Evolutionary conservation across 345 rosid genomes (phyloP), one percentile per base, ranked within the genome.

Genomic region (Bruguiera gymnorhiza): DNA sequence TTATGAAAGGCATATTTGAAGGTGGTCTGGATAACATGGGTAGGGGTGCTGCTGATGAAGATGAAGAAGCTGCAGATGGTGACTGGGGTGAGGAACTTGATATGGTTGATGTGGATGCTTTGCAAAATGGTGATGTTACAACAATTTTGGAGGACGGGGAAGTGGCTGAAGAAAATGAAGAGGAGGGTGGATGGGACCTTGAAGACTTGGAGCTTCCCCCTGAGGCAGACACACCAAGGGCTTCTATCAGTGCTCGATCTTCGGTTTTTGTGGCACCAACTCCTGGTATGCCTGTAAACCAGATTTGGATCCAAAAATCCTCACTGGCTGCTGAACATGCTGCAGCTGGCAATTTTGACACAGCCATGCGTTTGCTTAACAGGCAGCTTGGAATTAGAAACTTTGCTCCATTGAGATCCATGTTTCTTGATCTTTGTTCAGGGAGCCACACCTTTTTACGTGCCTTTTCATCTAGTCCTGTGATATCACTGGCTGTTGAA

Each of bases 291-390:
- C 96, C 97, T 1, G 87, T 91, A 9, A 91, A 82, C 81, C 96
- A 94, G 74, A 87, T 91, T 34, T 94, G 98, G 97, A 86, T 65
- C 65, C 97, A 93, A 75, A 81, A 80, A 65, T 93, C 98, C 3
- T 91, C 96, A 61, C 87, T 91, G 69, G 97, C 98, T 48, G 97
- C 96, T 54, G 96, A 93, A 67, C 98, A 93, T 21, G 96, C 87
- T 1, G 93, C 96, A 21, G 97, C 96, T 18, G 98, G 98, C 62
- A 89, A 86, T 80, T 91, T 91, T 32, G 97, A 91, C 74, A 89
- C 96, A 26, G 96, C 97, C 59, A 91, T 89, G 98, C 86, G 95
- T 65, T 70, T 94, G 81, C 90, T 94, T 61, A 83, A 73, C 80
- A 83, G 98, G 81, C 98, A 94, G 73, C 97, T 94, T 32, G 98